Percentiles rank a stretch among this genome's conserved stretches.
Conservation (phyloP, 768 basidiomycete species). For the Mycena floridula region DNA sequence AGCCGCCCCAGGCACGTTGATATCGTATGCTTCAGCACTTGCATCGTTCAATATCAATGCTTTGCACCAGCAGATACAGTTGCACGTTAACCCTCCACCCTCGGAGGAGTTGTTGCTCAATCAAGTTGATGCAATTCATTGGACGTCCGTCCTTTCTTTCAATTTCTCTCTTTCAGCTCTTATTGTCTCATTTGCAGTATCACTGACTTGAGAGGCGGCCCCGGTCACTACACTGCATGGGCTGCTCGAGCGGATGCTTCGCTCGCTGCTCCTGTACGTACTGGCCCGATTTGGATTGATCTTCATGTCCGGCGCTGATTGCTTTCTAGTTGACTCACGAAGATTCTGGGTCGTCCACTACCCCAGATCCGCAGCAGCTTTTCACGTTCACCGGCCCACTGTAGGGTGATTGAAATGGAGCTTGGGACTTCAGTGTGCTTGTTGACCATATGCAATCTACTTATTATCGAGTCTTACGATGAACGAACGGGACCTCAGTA, state of each 20-base stretch:
- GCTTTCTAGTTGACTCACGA: not conserved
- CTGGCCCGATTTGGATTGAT: not conserved
- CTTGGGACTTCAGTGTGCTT: too few species aligned
- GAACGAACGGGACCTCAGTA: too few species aligned
- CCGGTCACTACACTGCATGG: not conserved
- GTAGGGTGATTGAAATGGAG: too few species aligned
- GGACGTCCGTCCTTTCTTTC: not conserved
- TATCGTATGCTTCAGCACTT: not conserved
- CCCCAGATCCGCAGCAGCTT: not conserved
- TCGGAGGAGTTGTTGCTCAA: not conserved
- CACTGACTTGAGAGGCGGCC: not conserved
- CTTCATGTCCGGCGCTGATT: slow-evolving; percentile 24
- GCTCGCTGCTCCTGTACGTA: not conserved
- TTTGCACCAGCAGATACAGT: slow-evolving; percentile 1
- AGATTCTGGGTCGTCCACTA: not conserved
- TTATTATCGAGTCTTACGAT: too few species aligned
- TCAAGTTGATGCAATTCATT: not conserved
- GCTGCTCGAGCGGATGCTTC: not conserved
- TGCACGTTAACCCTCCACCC: not conserved
- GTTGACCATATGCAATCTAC: too few species aligned
- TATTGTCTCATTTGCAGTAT: not conserved
- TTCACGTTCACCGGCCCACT: not conserved
- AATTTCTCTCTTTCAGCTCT: not conserved
- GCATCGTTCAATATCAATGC: not conserved
- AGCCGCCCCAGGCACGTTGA: not conserved